Conservation (phyloP, 352 stramenopile species). For the Thraustochytrium sp. region DNA sequence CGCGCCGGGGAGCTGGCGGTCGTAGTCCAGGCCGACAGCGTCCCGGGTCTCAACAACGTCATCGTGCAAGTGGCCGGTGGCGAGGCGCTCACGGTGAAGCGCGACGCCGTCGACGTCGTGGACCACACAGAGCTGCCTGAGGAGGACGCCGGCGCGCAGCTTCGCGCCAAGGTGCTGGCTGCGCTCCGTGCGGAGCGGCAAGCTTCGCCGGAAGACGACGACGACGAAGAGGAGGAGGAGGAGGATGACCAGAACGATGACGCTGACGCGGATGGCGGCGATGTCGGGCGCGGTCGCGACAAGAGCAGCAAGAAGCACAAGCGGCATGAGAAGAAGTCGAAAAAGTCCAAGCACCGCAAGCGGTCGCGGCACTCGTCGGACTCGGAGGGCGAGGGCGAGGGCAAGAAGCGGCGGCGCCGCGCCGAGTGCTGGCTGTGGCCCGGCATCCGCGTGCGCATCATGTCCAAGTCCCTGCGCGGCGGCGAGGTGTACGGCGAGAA, state of each 20-base stretch:
- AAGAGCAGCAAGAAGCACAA: background rate
- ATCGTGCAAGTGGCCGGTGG: background rate
- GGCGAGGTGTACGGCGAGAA: background rate
- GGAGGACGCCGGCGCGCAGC: background rate
- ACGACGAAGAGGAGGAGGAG: background rate
- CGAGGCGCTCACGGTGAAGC: background rate
- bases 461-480: background rate
- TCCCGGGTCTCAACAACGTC: background rate
- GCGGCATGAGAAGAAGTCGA: background rate
- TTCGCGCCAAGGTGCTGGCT: background rate
- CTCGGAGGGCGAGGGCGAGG: too few species aligned
- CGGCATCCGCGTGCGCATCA: slow-evolving; percentile 28
- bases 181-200: background rate
- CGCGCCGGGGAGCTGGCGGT: background rate
- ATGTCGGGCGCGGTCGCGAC: too few species aligned
- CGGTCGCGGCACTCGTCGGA: background rate
- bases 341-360: background rate
- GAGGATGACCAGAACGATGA: background rate
- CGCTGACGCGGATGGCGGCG: too few species aligned
- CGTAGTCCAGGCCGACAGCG: background rate
- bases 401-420: too few species aligned
- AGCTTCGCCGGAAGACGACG: background rate
- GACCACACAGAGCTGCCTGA: background rate
- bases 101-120: background rate
- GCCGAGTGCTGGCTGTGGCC: background rate